Percentiles rank a stretch among this genome's conserved stretches.
phyloP scores from a whole-genome alignment of 305 asterid genomes.

The Fraxinus platypoda region DNA sequence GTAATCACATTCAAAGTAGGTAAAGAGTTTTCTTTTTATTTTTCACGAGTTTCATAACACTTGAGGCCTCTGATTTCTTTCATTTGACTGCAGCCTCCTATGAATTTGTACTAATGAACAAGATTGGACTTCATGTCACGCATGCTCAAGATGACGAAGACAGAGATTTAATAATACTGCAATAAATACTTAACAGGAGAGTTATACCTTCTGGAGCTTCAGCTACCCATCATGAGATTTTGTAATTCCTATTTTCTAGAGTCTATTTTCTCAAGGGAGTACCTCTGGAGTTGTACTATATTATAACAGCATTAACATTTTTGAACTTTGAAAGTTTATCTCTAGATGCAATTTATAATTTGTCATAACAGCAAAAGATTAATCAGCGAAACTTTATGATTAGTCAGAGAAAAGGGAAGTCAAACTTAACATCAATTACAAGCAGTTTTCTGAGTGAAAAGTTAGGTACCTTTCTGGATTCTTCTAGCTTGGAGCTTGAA shows the following conservation, averaged over 20 bases:
- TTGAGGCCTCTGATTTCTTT: slow-evolving; percentile 27
- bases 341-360: neutral
- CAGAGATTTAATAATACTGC: neutral
- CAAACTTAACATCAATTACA: slow-evolving; percentile 2
- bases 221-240: slow-evolving; percentile 14
- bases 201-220: slow-evolving; percentile 2
- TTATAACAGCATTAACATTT: neutral
- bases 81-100: slow-evolving; percentile 45
- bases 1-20: slow-evolving; percentile 32
- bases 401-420: neutral
- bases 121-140: neutral
- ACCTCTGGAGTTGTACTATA: neutral
- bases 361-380: neutral
- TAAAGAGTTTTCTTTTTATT: slow-evolving; percentile 5
- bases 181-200: slow-evolving; percentile 2
- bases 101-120: slow-evolving; percentile 37
- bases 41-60: slow-evolving; percentile 1
- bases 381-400: neutral
- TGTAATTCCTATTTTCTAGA: neutral
- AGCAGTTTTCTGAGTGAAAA: slow-evolving; percentile 16
- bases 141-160: neutral
- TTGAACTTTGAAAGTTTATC: neutral
- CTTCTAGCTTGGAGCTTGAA: neutral
- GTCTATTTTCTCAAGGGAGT: slow-evolving; percentile 18
- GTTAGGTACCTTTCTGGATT: slow-evolving; percentile 24